Evolutionary conservation across 1,139 yeast genomes (phyloP).

Genomic region (Kluyveromyces sp.): DNA sequence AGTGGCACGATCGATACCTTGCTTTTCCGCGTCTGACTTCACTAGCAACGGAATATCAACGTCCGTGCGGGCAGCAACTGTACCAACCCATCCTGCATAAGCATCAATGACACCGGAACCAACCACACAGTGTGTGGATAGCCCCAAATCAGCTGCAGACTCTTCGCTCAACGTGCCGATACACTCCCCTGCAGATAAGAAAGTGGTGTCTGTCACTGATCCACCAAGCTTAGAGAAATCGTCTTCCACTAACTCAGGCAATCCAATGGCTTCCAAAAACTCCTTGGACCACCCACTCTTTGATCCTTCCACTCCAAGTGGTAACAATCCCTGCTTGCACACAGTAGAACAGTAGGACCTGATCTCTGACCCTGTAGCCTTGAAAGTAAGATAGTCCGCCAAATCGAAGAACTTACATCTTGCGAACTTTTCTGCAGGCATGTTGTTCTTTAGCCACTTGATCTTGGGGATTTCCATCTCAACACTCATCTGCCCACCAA

Average conservation of each 20-base stretch:
- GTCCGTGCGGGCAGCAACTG: conserved; percentile 77
- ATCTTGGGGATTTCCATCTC: conserved; percentile 98
- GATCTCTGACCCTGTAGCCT: conserved; percentile 80
- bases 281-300: conserved; percentile 84
- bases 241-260: conserved; percentile 71
- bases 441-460: conserved; percentile 86
- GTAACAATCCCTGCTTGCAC: conserved; percentile 93
- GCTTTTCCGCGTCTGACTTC: conserved; percentile 37
- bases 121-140: conserved; percentile 71
- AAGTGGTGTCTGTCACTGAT: conserved; percentile 36
- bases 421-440: conserved; percentile 55
- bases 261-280: conserved; percentile 59
- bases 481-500: conserved; percentile 95
- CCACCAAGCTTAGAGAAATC: conserved; percentile 82
- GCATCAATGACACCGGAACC: conserved; percentile 97
- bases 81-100: conserved; percentile 98
- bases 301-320: conserved; percentile 82
- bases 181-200: conserved; percentile 79
- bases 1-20: conserved; percentile 52
- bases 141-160: conserved; percentile 81
- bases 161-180: conserved; percentile 62
- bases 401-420: conserved; percentile 83
- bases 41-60: conserved; percentile 41
- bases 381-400: conserved; percentile 84
- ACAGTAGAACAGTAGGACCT: conserved; percentile 86